Conservation (phyloP, 2,329 filamentous ascomycete species). For the Helicocarpus griseus region DNA sequence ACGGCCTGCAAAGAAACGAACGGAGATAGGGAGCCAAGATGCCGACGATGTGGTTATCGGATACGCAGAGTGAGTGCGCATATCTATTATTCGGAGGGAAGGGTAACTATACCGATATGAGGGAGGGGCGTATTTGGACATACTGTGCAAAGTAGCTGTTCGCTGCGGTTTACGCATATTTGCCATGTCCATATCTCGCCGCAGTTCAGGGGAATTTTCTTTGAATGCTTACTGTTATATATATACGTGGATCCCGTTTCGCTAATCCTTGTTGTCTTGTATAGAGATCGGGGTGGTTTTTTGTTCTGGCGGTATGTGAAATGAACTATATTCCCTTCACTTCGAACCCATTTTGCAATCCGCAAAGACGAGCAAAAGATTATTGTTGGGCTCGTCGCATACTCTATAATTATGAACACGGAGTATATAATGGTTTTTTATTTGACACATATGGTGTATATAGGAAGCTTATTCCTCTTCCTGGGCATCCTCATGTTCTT, state of each 20-base stretch:
- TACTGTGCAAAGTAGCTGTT: too few relatives aligned
- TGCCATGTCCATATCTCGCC: too few relatives aligned
- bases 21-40: slow-evolving; percentile 38
- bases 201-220: neutral
- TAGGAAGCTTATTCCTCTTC: slow-evolving; percentile 89
- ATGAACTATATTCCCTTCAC: neutral
- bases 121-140: too few relatives aligned
- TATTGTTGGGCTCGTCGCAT: neutral
- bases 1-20: neutral
- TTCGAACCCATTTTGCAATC: neutral
- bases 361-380: neutral
- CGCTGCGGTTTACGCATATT: too few relatives aligned
- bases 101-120: too few relatives aligned
- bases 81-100: too few relatives aligned
- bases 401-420: too few relatives aligned
- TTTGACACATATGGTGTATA: slow-evolving; percentile 1
- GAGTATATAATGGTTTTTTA: neutral
- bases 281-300: slow-evolving; percentile 97
- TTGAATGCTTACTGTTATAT: neutral
- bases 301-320: slow-evolving; percentile 82
- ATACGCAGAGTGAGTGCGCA: slow-evolving; percentile 74
- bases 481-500: slow-evolving; percentile 96
- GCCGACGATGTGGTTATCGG: slow-evolving; percentile 93
- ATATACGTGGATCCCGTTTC: neutral
- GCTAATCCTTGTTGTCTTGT: slow-evolving; percentile 15